Conservation (phyloP, 2,329 filamentous ascomycete species). For the Myriangium duriaei region DNA sequence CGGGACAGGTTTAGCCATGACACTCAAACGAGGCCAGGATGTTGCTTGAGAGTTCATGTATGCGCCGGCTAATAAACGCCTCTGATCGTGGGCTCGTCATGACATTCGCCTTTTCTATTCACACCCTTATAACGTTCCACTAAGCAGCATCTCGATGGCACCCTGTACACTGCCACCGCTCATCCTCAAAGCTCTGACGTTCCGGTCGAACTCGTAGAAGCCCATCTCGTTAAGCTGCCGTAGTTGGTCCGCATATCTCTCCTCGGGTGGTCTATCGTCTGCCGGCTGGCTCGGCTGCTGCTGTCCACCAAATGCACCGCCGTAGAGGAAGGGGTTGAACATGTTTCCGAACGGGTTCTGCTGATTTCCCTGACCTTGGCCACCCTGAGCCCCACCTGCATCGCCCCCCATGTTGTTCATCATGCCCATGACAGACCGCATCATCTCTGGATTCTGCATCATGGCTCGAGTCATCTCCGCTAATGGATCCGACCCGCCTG, state of each 20-base stretch:
- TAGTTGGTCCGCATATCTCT: conserved; percentile 80
- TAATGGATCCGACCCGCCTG: conserved; percentile 35
- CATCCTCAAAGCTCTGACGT: conserved; percentile 74
- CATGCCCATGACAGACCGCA: conserved; percentile 41
- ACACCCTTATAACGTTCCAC: conserved; percentile 8
- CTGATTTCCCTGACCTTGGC: conserved; percentile 19
- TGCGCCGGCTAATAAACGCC: too few species aligned
- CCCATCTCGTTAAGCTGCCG: conserved; percentile 97
- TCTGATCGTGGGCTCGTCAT: too few species aligned
- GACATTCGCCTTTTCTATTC: too few species aligned
- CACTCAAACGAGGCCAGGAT: too few species aligned
- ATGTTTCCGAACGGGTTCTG: conserved; percentile 29
- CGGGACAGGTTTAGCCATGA: too few species aligned
- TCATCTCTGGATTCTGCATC: conserved; percentile 46
- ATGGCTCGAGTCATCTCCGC: conserved; percentile 32
- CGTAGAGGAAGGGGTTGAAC: conserved; percentile 33
- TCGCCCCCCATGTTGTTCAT: conserved; percentile 36
- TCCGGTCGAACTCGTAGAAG: conserved; percentile 92
- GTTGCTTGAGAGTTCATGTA: too few species aligned
- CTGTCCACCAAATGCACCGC: conserved; percentile 21
- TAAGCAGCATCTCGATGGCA: conserved; percentile 60
- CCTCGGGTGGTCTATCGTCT: conserved; percentile 84
- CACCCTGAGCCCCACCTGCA: conserved; percentile 33
- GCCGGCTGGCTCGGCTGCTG: conserved; percentile 41
- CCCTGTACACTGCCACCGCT: conserved; percentile 91